Evolutionary conservation across 805 yeast species (phyloP).

Genomic region (Kluyveromyces dobzhanskii): DNA sequence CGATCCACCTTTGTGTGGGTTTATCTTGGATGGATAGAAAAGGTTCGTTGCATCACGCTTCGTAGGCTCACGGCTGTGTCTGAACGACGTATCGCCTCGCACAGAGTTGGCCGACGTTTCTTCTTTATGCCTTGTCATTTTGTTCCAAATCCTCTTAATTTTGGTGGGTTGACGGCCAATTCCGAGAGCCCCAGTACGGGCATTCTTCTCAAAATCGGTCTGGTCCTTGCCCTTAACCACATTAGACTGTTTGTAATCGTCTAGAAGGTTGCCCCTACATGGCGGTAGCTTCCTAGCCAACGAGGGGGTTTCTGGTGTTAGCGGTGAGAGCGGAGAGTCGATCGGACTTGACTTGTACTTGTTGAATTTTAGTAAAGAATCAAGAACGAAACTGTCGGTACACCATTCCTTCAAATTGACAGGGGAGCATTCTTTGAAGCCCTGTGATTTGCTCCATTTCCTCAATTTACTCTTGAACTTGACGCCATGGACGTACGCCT

Average conservation of each 20-base stretch:
- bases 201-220: too few relatives aligned
- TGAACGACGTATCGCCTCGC: too few relatives aligned
- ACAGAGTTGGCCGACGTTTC: neutral
- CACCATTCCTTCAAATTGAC: conserved; percentile 4
- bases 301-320: neutral
- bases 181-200: too few relatives aligned
- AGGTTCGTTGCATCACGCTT: too few relatives aligned
- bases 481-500: conserved; percentile 3
- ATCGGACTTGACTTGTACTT: neutral
- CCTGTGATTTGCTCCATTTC: conserved; percentile 3
- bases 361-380: conserved; percentile 1
- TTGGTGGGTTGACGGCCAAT: neutral
- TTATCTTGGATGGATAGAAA: too few relatives aligned
- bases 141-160: neutral
- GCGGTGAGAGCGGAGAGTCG: neutral
- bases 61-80: too few relatives aligned
- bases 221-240: too few relatives aligned
- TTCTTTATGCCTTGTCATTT: neutral
- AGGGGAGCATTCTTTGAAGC: neutral
- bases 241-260: conserved; percentile 3
- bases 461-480: conserved; percentile 2
- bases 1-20: neutral
- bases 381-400: conserved; percentile 2
- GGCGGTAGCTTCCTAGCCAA: conserved; percentile 1
- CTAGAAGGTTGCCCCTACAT: conserved; percentile 2